Conservation (phyloP, 495 filamentous ascomycete species). For the Podospora conica region DNA sequence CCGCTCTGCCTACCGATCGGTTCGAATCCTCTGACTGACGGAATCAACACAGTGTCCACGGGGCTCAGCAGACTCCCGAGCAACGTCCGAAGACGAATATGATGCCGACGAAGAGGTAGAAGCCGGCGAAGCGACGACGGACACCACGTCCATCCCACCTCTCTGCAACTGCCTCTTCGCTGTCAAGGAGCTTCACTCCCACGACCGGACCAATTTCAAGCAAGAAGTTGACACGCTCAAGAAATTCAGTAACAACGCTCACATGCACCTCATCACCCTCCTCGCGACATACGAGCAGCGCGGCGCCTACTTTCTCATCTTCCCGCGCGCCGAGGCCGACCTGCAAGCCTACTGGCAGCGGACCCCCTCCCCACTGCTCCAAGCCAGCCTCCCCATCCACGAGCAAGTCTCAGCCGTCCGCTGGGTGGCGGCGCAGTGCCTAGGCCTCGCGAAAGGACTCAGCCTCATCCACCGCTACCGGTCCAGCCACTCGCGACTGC, state of each 20-base stretch:
- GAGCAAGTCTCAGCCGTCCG: not conserved
- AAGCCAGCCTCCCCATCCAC: not conserved
- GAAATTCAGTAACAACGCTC: conserved; percentile 10
- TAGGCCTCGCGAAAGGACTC: conserved; percentile 19
- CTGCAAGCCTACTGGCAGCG: conserved; percentile 16
- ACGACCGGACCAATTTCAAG: conserved; percentile 9
- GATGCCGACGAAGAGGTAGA: not conserved
- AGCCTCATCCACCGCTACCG: conserved; percentile 14
- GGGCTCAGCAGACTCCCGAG: not conserved
- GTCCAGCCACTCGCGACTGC: conserved; percentile 10
- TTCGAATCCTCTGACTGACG: not conserved
- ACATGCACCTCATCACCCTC: conserved; percentile 21
- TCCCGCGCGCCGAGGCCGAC: conserved; percentile 21
- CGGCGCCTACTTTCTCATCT: conserved; percentile 18
- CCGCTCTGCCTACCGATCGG: not conserved
- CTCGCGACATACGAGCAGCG: conserved; percentile 19
- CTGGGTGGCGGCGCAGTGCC: conserved; percentile 24
- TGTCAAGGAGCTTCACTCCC: conserved; percentile 14
- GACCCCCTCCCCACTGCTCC: not conserved
- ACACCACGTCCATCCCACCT: not conserved
- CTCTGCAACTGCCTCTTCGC: conserved; percentile 12
- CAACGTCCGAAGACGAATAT: not conserved
- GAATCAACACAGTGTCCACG: not conserved
- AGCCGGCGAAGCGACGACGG: not conserved
- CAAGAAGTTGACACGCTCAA: conserved; percentile 22